Evolutionary conservation across 1,284 basidiomycete genomes (phyloP), one percentile per base, ranked within the genome.

Genomic region (Trichosporon sp.): DNA sequence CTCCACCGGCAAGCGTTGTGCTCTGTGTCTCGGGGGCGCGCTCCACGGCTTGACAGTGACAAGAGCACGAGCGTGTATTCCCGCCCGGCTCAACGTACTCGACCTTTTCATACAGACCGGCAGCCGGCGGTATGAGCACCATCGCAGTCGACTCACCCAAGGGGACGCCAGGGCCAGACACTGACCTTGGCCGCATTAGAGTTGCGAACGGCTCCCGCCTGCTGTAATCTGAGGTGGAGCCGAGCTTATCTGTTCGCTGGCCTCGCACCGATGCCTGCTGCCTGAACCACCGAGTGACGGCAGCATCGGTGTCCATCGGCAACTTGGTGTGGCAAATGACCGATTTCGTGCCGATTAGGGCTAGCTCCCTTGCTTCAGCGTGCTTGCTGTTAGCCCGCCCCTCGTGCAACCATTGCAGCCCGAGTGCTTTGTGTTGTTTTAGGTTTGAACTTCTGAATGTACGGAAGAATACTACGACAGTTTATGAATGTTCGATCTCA

Each of bases 181-280:
- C 31, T 16, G 26, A 7, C 56, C 2, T 2, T 35, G 56, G 14
- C n/a, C 14, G 5, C 10, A 21, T 37, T 63, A 35, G 59, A 35
- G 59, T 63, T 35, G 31, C 16, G n/a, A n/a, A 14, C 16, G 31
- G 7, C 59, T 63, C 59, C 59, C 59, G 59, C 35, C 32, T 63
- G 59, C 59, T 63, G 59, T 63, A 32, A 63, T 63, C 59, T n/a
- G 31, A 37, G 7, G 59, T 63, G 59, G 59, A 63, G 59, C 59
- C 3, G 59, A 63, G 59, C 35, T 63, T 63, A 63, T 63, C 59
- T 63, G 59, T n/a, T 14, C 19, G 51, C 51, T 54, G 51, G 21
- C 6, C 21, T 19, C 16, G 51, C 21, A 8, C 21, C 10, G 51
- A 16, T 21, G n/a, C 5, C 51, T 5, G 21, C 19, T 19, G 21